phyloP scores from a whole-genome alignment of 371 early-diverging fungal genomes.

The Coemansia sp. region DNA sequence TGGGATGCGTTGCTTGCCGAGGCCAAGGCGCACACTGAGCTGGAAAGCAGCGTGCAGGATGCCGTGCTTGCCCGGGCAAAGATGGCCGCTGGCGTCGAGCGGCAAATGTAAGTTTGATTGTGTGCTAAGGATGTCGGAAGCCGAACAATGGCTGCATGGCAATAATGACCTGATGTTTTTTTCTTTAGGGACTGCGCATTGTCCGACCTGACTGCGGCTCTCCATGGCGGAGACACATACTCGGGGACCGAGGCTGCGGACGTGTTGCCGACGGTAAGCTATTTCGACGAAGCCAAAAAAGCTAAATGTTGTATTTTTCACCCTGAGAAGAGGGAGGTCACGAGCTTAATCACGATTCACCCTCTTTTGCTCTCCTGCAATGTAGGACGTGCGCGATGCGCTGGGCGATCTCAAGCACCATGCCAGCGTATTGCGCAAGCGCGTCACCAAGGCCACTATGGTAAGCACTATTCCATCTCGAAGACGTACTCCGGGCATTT shows the following conservation, averaged over 20 bases:
- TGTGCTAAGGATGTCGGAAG: background rate
- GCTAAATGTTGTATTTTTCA: too few species aligned
- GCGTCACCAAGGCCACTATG: slow-evolving; percentile 48
- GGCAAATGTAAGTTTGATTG: slow-evolving; percentile 31
- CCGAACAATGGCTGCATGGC: slow-evolving; percentile 6
- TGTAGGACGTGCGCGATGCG: slow-evolving; percentile 30
- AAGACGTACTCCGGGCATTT: background rate
- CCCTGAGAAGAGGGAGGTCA: background rate
- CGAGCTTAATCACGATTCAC: background rate
- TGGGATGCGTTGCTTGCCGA: slow-evolving; percentile 36
- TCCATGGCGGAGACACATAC: slow-evolving; percentile 33
- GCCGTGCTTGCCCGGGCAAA: slow-evolving; percentile 9
- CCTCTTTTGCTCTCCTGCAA: background rate
- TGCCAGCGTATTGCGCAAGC: slow-evolving; percentile 42
- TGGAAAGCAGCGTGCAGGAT: background rate
- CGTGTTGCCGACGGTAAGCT: slow-evolving; percentile 36
- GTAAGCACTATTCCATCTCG: slow-evolving; percentile 10
- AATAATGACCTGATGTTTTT: background rate
- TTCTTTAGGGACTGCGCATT: slow-evolving; percentile 26
- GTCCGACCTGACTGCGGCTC: slow-evolving; percentile 26
- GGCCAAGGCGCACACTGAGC: slow-evolving; percentile 12
- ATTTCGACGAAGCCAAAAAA: background rate
- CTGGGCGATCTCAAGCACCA: slow-evolving; percentile 43
- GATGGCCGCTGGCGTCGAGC: slow-evolving; percentile 11
- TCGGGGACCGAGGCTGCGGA: slow-evolving; percentile 33